Base-by-base conservation (phyloP, 2,329 filamentous ascomycete species). In the Ilyonectria mors-panacis region DNA sequence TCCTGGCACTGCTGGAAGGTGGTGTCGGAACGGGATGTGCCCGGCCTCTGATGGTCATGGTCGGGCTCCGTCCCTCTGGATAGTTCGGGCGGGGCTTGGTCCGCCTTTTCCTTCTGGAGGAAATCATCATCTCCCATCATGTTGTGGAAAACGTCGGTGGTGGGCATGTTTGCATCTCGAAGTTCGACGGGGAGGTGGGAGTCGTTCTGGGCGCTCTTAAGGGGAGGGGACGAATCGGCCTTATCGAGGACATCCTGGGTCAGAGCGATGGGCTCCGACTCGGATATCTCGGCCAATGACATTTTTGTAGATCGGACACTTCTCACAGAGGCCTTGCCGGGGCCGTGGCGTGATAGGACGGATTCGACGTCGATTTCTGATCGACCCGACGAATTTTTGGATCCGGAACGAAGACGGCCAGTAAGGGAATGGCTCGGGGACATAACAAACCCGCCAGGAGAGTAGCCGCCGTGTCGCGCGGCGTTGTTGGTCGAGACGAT, bases 381-480 rank as follows among this genome's bases (percentile, higher is more conserved):
- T 62, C 83, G 73, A 26, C 75, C 77, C 26, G 78, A 75, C 57
- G 85, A 86, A 54, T 82, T 81, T 72, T 85, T 86, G 66, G 88
- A 91, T 30, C 82, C 84, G n/a, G 87, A 88, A 59, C 87, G 84
- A 45, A 87, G 81, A 28, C 85, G 84, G 70, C 84, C 85, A 4
- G 87, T 89, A 35, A 92, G 78, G 4, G 91, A 92, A 39, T 89
- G 85, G 48, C 84, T 87, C 0, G 92, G 91, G 47, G 91, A 93
- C 81, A 92, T 89, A 69, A 93, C 82, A 79, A 88, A 93, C 21
- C 85, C 91, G 42, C 84, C 88, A 1, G 91, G 91, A 26, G 91
- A 93, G 79, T 93, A 93, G 33, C 91, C 91, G 30, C 91, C 91
- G 77, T 88, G 87, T 55, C 92, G 86, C 13, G 92, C 91, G 35